Conservation (phyloP, 805 yeast species). For the Barnettozyma siamensis region DNA sequence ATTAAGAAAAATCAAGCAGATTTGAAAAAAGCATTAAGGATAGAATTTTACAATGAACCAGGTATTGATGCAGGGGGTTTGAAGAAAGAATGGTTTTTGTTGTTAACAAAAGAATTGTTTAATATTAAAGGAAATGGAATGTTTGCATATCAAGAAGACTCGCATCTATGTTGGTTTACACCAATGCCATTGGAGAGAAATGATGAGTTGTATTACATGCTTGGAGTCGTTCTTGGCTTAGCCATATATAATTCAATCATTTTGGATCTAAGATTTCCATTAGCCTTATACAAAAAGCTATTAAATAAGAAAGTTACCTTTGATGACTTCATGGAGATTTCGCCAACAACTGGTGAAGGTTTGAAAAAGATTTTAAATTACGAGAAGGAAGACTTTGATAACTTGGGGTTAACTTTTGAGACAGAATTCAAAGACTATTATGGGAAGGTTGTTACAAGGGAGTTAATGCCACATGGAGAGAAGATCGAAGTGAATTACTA, state of each 20-base stretch:
- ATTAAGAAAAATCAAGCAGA: slow-evolving; percentile 52
- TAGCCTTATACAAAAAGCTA: slow-evolving; percentile 69
- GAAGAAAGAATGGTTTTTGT: slow-evolving; percentile 87
- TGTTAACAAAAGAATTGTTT: slow-evolving; percentile 66
- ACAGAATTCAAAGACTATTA: slow-evolving; percentile 44
- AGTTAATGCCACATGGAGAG: slow-evolving; percentile 57
- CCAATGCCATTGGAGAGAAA: slow-evolving; percentile 36
- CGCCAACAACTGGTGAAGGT: slow-evolving; percentile 59
- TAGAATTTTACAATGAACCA: slow-evolving; percentile 81
- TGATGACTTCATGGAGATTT: slow-evolving; percentile 61
- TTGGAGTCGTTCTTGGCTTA: slow-evolving; percentile 83
- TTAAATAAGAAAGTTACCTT: slow-evolving; percentile 48
- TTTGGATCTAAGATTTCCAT: slow-evolving; percentile 73
- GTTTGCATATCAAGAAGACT: slow-evolving; percentile 61
- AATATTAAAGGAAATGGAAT: slow-evolving; percentile 56
- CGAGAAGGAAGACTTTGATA: slow-evolving; percentile 39
- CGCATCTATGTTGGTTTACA: slow-evolving; percentile 73
- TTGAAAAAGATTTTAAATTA: slow-evolving; percentile 42
- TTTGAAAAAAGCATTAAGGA: slow-evolving; percentile 66
- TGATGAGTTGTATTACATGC: slow-evolving; percentile 58
- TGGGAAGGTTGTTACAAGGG: slow-evolving; percentile 38
- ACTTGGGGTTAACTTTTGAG: slow-evolving; percentile 57
- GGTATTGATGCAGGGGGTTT: slow-evolving; percentile 97
- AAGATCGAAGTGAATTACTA: slow-evolving; percentile 46
- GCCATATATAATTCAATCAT: slow-evolving; percentile 90